Percentiles rank a stretch among this genome's conserved stretches.
Evolutionary conservation across 306 rosid species (phyloP).

Genomic region (Hippophae gyantsensis): DNA sequence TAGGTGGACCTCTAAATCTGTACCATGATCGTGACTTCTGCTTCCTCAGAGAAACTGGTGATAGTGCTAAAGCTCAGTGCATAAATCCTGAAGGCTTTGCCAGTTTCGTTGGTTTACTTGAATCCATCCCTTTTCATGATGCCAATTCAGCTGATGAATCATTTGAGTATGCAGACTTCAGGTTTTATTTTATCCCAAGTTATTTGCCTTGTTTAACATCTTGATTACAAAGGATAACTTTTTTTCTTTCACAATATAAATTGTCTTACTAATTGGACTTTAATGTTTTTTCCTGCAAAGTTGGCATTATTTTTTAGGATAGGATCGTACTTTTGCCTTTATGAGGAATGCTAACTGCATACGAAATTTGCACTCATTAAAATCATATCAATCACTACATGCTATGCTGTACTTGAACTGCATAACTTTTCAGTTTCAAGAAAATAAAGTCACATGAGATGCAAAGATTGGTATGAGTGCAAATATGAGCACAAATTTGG

Average conservation of each 20-base stretch:
- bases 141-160: conserved; percentile 50
- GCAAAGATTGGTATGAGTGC: neutral
- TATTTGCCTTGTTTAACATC: conserved; percentile 8
- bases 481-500: neutral
- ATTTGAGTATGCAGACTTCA: conserved; percentile 51
- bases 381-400: no score
- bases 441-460: neutral
- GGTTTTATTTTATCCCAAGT: conserved; percentile 38
- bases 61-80: conserved; percentile 60
- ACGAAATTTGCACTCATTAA: no score
- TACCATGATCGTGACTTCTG: conserved; percentile 62
- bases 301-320: no score
- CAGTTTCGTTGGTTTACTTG: conserved; percentile 70
- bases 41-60: conserved; percentile 49
- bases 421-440: neutral
- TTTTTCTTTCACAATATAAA: neutral
- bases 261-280: no score
- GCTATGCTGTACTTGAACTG: neutral
- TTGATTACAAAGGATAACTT: neutral
- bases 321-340: no score
- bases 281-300: no score
- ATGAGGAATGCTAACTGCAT: no score
- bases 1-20: conserved; percentile 58
- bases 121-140: conserved; percentile 82
- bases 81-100: conserved; percentile 76